Percentiles rank a stretch among this genome's conserved stretches.
phyloP scores from a whole-genome alignment of 257 asterid genomes.

The Coffea canephora region DNA sequence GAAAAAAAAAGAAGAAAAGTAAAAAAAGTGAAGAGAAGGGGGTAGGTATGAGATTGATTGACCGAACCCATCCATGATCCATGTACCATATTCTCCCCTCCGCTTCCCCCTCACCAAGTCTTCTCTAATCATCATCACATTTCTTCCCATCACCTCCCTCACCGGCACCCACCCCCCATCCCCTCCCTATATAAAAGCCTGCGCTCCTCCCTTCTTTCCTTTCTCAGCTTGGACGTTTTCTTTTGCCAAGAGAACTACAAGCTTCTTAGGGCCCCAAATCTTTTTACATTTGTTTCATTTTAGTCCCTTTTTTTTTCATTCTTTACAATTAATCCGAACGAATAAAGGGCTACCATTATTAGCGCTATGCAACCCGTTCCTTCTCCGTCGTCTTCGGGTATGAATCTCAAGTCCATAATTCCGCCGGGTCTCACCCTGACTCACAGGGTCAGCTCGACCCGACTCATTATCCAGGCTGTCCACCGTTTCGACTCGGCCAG shows the following conservation, averaged over 20 bases:
- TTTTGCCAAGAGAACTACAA: conserved; percentile 41
- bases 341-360: not conserved
- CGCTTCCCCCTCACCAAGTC: conserved; percentile 11
- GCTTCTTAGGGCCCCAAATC: conserved; percentile 12
- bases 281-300: not conserved
- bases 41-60: conserved; percentile 66
- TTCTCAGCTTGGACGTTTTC: conserved; percentile 78
- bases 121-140: conserved; percentile 1
- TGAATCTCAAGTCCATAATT: conserved; percentile 39
- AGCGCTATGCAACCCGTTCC: conserved; percentile 22
- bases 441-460: conserved; percentile 1
- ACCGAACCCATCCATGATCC: conserved; percentile 28
- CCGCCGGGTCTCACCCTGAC: conserved; percentile 19
- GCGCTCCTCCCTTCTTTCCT: not conserved
- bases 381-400: conserved; percentile 23
- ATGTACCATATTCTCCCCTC: not conserved
- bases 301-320: not conserved
- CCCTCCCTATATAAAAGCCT: conserved; percentile 40
- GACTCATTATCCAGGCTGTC: conserved; percentile 22
- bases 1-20: no score
- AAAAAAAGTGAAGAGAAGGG: conserved; percentile 21
- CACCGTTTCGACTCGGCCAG: conserved; percentile 43
- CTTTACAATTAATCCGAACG: not conserved
- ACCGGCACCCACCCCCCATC: not conserved
- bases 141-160: not conserved